Conservation (phyloP, 768 basidiomycete genomes). For the Rhizopogon roseolus region DNA sequence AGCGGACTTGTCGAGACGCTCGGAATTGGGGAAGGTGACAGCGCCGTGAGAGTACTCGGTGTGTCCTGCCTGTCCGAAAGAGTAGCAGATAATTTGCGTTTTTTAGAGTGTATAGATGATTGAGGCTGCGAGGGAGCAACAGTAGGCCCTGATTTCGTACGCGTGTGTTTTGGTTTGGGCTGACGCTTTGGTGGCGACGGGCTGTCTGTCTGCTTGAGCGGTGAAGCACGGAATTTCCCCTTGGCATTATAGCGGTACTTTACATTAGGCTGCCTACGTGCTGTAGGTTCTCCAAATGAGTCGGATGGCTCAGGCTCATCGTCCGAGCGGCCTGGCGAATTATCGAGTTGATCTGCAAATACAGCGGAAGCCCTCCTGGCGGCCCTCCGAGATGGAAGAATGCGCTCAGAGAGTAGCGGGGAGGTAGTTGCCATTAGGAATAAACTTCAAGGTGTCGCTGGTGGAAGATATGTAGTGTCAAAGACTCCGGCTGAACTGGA, state of each 20-base stretch:
- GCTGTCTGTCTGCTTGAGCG: slow-evolving; percentile 19
- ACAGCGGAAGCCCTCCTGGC: slow-evolving; percentile 27
- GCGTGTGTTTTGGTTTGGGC: slow-evolving; percentile 7
- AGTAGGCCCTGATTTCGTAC: slow-evolving; percentile 1
- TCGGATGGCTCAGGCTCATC: slow-evolving; percentile 13
- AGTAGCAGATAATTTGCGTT: slow-evolving; percentile 20
- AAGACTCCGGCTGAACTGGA: neutral
- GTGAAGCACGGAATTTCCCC: slow-evolving; percentile 29
- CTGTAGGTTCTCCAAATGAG: slow-evolving; percentile 19
- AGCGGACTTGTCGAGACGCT: slow-evolving; percentile 16
- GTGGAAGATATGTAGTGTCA: neutral
- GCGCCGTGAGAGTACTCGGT: slow-evolving; percentile 4
- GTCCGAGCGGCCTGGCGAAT: slow-evolving; percentile 22
- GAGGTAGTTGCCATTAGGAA: neutral
- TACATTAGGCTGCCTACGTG: slow-evolving; percentile 18
- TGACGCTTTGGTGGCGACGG: slow-evolving; percentile 17
- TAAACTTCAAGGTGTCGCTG: too few relatives aligned
- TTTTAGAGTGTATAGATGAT: slow-evolving; percentile 2
- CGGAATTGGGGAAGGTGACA: slow-evolving; percentile 22
- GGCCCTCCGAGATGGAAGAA: slow-evolving; percentile 27
- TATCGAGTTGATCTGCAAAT: slow-evolving; percentile 28
- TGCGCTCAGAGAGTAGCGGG: slow-evolving; percentile 5
- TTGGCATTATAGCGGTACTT: slow-evolving; percentile 29
- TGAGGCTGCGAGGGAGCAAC: slow-evolving; percentile 6
- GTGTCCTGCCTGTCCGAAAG: slow-evolving; percentile 8